Conservation (phyloP, 1,284 basidiomycete species). For the Athelia psychrophila region DNA sequence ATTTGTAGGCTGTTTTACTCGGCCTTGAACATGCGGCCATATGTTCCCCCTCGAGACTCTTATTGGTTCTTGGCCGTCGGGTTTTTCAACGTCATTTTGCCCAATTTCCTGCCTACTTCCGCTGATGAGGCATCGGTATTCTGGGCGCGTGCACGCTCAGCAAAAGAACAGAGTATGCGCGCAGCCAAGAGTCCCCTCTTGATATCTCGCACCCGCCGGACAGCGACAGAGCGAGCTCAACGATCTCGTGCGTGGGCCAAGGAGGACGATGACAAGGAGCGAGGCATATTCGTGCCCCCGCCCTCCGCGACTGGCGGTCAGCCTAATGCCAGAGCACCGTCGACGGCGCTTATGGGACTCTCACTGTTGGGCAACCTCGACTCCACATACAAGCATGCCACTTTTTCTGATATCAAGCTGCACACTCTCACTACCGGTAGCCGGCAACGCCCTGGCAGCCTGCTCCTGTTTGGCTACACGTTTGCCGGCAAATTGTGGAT, state of each 20-base stretch:
- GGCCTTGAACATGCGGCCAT: constrained; percentile 71
- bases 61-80: constrained; percentile 79
- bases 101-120: constrained; percentile 54
- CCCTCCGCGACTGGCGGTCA: constrained; percentile 14
- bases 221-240: constrained; percentile 58
- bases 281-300: constrained; percentile 38
- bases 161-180: constrained; percentile 61
- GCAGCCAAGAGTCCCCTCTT: constrained; percentile 63
- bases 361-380: constrained; percentile 80
- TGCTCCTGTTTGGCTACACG: constrained; percentile 76
- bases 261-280: constrained; percentile 60
- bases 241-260: constrained; percentile 64
- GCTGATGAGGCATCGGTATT: constrained; percentile 43
- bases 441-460: constrained; percentile 66
- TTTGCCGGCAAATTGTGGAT: constrained; percentile 72
- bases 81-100: constrained; percentile 78
- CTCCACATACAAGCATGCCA: constrained; percentile 66
- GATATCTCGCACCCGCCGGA: constrained; percentile 55
- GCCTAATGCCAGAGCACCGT: constrained; percentile 30
- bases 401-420: constrained; percentile 53
- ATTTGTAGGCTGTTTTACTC: constrained; percentile 70
- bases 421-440: constrained; percentile 76
- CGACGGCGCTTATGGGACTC: constrained; percentile 66
- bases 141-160: constrained; percentile 71
- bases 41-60: constrained; percentile 52